Conservation (phyloP, 2,329 filamentous ascomycete species). For the Apiospora phragmitis region DNA sequence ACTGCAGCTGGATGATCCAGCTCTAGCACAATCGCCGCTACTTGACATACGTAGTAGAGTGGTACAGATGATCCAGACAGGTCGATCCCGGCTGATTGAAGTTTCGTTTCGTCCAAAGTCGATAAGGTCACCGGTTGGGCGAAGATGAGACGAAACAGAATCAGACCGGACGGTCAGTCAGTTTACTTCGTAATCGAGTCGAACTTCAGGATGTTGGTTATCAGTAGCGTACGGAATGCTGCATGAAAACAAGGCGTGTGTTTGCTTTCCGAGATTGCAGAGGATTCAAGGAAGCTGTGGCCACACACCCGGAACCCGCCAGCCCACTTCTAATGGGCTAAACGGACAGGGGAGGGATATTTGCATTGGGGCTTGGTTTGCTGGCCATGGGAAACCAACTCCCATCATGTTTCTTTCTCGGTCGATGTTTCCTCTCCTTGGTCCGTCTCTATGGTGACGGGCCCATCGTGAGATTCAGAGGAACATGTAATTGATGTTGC, state of each 20-base stretch:
- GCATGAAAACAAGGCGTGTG: not conserved
- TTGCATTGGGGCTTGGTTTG: not conserved
- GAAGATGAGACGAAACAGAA: not conserved
- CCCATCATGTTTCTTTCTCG: not conserved
- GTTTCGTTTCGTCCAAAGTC: not conserved
- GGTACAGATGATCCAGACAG: not conserved
- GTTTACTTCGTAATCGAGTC: not conserved
- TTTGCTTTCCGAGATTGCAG: not conserved
- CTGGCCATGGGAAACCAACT: not conserved
- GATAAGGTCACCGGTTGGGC: not conserved
- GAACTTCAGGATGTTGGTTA: not conserved
- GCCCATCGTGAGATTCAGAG: slow-evolving; percentile 1
- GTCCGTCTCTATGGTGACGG: slow-evolving; percentile 8
- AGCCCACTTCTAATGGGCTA: not conserved
- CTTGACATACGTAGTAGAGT: not conserved
- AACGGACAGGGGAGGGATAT: not conserved
- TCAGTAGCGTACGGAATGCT: not conserved
- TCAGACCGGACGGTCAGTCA: not conserved
- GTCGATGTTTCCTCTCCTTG: too few species aligned
- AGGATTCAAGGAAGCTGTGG: not conserved
- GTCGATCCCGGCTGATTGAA: not conserved
- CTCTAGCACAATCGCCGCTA: not conserved
- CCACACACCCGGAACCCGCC: not conserved
- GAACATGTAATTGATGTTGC: not conserved
- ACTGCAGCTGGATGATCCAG: not conserved